Base-by-base conservation (phyloP, 306 rosid species). In the Rosa chinensis region DNA sequence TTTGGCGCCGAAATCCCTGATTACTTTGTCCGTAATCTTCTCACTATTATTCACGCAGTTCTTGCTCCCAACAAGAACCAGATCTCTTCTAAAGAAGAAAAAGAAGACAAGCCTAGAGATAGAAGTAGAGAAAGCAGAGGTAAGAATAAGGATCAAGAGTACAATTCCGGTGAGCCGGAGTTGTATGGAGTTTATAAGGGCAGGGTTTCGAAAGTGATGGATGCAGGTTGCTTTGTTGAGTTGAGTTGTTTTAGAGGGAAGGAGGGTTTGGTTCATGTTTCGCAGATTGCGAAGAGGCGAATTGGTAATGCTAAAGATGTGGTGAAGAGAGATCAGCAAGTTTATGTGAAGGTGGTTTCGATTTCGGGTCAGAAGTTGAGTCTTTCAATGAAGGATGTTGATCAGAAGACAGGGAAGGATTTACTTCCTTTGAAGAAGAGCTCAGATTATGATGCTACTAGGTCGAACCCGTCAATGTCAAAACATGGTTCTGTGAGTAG, bases 241-340 rank as follows among this genome's bases (percentile, higher is more conserved):
- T 55, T 93, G 72, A 92, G 72, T 42, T 93, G 89, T 48, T 81
- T 89, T 6, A 90, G 89, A 79, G 97, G 95, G 61, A 93, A 90
- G 70, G 97, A 91, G 81, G 98, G 97, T 45, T 84, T 93, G 86
- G 97, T 93, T 39, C 98, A 93, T 43, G 94, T 91, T 53, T 93
- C 97, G 0, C 95, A 93, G 85, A 91, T 93, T 21, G 97, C 97
- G 0, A 90, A 89, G 7, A 76, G 95, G 53, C 87, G 93, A 83
- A 85, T 93, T 49, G 42, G 45, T 43, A 93, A 90, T 85, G 98
- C 92, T 17, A 93, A 91, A 82, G 98, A 91, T 28, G 90, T 90
- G 47, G 93, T 91, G 66, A 93, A 93, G 85, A 86, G 95, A 73
- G 97, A 90, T 50, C 93, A 91, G 73, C 92, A 87, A 75, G 98